Evolutionary conservation across 225 moss, liverwort and hornwort species (phyloP).

Genomic region (Pleurozium schreberi): DNA sequence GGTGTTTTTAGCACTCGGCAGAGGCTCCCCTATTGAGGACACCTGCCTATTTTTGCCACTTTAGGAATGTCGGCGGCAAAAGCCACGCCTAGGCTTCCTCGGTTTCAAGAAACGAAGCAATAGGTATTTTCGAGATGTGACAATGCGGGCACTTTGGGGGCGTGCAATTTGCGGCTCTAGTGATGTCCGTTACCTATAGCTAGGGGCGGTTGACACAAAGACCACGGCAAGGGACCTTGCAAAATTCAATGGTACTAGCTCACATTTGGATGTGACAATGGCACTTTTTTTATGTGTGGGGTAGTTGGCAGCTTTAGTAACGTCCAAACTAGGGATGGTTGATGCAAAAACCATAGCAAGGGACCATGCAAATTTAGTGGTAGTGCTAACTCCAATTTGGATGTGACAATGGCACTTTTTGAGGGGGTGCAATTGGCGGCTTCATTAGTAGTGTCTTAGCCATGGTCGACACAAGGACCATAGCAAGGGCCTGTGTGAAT

Average conservation of each 20-base stretch:
- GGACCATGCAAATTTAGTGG: neutral
- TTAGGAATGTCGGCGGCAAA: neutral
- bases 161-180: too few species aligned
- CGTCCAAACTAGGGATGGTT: neutral
- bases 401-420: neutral
- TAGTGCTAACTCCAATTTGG: neutral
- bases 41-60: neutral
- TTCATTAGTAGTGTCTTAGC: too few species aligned
- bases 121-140: neutral
- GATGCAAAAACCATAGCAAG: fast-evolving
- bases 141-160: neutral
- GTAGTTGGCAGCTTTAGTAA: neutral
- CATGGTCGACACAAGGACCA: neutral
- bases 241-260: too few species aligned
- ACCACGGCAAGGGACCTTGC: too few species aligned
- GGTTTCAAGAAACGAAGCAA: neutral
- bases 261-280: neutral
- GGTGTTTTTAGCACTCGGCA: neutral
- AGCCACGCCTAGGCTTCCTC: fast-evolving
- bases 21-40: neutral
- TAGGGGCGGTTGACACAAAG: too few species aligned
- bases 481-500: neutral
- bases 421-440: neutral
- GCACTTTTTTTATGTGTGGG: neutral
- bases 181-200: too few species aligned